A percentile compares a stretch with the other conserved stretches of the same genome.
phyloP scores from a whole-genome alignment of 768 basidiomycete species.

The Amanita rubescens region DNA sequence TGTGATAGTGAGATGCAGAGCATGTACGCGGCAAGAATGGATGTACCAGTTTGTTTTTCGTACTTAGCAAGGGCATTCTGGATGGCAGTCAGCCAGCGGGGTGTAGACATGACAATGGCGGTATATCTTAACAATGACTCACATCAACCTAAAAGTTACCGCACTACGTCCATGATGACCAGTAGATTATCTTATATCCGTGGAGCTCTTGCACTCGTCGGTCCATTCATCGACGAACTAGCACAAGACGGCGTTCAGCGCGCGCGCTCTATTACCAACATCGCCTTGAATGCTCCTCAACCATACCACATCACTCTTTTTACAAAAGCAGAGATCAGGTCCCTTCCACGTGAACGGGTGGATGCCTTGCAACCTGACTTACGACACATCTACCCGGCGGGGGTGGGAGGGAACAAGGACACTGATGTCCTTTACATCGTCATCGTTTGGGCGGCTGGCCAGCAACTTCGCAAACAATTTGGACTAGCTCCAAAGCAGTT shows the following conservation, averaged over 20 bases:
- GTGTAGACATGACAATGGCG: conserved; percentile 16
- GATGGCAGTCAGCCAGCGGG: conserved; percentile 44
- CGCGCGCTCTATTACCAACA: not conserved
- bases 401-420: conserved; percentile 29
- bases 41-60: conserved; percentile 30
- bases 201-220: not conserved
- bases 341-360: not conserved
- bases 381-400: conserved; percentile 27
- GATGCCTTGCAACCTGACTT: not conserved
- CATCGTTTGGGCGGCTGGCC: conserved; percentile 49
- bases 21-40: not conserved
- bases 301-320: conserved; percentile 1
- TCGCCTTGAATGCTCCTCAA: not conserved
- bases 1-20: not conserved
- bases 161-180: too few species aligned
- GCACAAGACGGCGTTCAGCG: not conserved
- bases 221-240: conserved; percentile 1
- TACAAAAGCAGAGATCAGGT: conserved; percentile 1
- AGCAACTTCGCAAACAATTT: conserved; percentile 39
- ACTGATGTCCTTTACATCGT: conserved; percentile 38
- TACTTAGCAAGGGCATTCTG: conserved; percentile 32
- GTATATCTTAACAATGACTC: too few species aligned
- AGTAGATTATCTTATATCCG: not conserved
- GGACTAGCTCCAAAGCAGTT: conserved; percentile 48
- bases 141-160: too few species aligned